Conservation (phyloP, 2,329 filamentous ascomycete species). For the Penicillium sp. region DNA sequence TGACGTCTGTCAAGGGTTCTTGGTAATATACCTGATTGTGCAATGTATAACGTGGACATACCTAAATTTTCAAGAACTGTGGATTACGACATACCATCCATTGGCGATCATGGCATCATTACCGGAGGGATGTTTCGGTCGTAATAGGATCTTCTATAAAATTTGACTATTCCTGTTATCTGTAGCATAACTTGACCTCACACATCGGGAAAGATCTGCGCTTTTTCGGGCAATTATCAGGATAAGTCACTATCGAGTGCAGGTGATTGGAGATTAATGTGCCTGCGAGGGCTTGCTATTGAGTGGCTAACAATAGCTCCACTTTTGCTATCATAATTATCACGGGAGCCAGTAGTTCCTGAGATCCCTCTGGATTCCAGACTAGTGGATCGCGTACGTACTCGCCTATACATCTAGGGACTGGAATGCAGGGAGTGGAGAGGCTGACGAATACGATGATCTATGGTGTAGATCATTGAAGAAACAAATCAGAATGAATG, state of each 20-base stretch:
- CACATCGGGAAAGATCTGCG: not conserved
- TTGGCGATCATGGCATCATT: not conserved
- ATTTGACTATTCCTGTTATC: not conserved
- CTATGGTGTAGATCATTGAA: not conserved
- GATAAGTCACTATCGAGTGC: not conserved
- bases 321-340: not conserved
- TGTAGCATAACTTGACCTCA: not conserved
- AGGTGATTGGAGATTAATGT: not conserved
- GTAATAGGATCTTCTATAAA: not conserved
- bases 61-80: not conserved
- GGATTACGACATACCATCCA: not conserved
- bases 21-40: not conserved
- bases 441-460: not conserved
- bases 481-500: not conserved
- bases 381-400: not conserved
- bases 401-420: not conserved
- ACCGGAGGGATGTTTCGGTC: not conserved
- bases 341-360: not conserved
- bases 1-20: not conserved
- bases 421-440: not conserved
- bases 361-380: not conserved
- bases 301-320: not conserved
- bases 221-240: not conserved
- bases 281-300: not conserved
- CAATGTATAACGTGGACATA: not conserved